Base-by-base conservation (phyloP, 1,284 basidiomycete genomes). In the Cryptococcus floricola region DNA sequence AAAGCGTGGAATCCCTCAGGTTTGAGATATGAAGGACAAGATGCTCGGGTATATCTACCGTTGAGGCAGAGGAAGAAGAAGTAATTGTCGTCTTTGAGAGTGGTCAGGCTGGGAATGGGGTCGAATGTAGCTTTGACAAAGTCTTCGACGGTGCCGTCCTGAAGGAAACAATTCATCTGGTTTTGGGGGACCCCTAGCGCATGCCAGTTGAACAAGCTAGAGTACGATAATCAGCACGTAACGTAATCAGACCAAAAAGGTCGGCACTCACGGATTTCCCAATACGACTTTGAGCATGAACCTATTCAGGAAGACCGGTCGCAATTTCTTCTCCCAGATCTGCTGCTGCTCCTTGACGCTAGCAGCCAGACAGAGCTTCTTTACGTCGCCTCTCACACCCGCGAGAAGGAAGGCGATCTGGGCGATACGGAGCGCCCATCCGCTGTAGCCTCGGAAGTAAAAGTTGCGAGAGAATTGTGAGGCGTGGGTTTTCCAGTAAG, bases 121-220 rank as follows among this genome's bases (percentile, higher is more conserved):
- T 87, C 84, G 23, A 87, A 70, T 1, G 87, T 87, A 34, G 87
- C 84, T 50, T 76, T 74, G 46, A 85, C 78, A 60, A 84, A 84
- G 59, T 85, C 81, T 39, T 81, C 81, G 16, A 85, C 76, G 6
- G 80, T 78, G 3, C 86, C 85, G 64, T 89, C 87, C 31, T 84
- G 66, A 44, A 87, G 70, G 70, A 89, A 80, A 78, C 85, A 85
- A 65, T 82, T 80, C 68, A 85, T 82, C 77, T 91, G 88, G 70
- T 88, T 88, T 64, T 81, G 78, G 2, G 88, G 88, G 2, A 91
- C 87, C 37, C 88, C 88, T 14, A 91, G 79, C 0, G 88, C 87
- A 65, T 89, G 89, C 89, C 89, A 91, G 59, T 87, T 85, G 74
- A 91, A 90, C 42, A 82, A 70, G 2, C 71, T 71, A 51, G 47